phyloP scores from a whole-genome alignment of 108 stramenopile species.

The Skeletonema menzelii region DNA sequence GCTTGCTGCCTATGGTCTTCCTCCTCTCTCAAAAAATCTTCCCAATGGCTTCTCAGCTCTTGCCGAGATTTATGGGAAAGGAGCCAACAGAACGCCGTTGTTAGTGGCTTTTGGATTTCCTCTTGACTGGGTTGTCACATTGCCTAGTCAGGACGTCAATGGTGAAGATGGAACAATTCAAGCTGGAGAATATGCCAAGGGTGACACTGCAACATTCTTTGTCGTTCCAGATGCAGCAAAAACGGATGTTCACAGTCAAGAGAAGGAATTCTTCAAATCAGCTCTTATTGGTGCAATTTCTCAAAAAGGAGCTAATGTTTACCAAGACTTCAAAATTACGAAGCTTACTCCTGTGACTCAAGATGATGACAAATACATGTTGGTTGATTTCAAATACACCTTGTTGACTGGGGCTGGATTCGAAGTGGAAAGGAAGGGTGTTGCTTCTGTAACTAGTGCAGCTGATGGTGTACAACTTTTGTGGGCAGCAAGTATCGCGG shows the following conservation, averaged over 20 bases:
- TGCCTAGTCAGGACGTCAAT: conserved; percentile 90
- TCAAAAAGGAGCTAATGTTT: conserved; percentile 90
- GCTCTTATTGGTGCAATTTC: conserved; percentile 71
- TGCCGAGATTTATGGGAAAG: conserved; percentile 84
- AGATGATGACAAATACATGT: conserved; percentile 58
- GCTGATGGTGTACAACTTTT: conserved; percentile 80
- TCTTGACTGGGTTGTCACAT: conserved; percentile 89
- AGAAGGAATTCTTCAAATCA: conserved; percentile 70
- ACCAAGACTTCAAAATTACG: conserved; percentile 92
- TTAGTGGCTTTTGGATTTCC: conserved; percentile 87
- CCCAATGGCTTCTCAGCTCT: conserved; percentile 87
- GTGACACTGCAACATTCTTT: conserved; percentile 94
- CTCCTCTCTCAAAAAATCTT: conserved; percentile 45
- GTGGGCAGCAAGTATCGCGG: conserved; percentile 78
- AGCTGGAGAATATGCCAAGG: conserved; percentile 95
- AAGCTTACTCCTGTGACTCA: conserved; percentile 66
- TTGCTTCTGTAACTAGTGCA: conserved; percentile 83
- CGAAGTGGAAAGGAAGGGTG: conserved; percentile 90
- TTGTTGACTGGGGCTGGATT: conserved; percentile 96
- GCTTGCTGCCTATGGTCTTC: conserved; percentile 79
- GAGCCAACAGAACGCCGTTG: conserved; percentile 84
- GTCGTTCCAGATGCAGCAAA: conserved; percentile 66
- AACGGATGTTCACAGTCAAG: conserved; percentile 63
- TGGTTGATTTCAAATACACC: conserved; percentile 94
- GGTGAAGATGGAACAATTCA: conserved; percentile 95